Evolutionary conservation across 768 basidiomycete genomes (phyloP).

Genomic region (Mycena leptocephala): DNA sequence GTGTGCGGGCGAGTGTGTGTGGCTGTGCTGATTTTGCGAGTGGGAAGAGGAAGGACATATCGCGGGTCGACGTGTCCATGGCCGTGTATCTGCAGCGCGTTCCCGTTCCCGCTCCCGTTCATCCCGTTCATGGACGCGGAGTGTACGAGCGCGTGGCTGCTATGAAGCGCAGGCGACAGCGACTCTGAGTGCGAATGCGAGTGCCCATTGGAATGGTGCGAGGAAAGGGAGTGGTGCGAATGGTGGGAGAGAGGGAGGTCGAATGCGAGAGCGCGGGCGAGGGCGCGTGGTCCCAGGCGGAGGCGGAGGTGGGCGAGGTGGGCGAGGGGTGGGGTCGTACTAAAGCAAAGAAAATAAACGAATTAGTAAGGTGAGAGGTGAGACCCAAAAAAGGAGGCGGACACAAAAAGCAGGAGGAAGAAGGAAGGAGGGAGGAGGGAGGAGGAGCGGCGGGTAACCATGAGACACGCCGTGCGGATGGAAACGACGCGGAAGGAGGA

Average conservation of each 20-base stretch:
- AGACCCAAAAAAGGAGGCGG: no score
- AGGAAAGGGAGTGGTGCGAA: neutral
- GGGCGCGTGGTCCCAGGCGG: constrained; percentile 15
- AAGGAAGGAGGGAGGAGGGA: neutral
- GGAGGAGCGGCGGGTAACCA: neutral
- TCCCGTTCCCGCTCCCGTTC: neutral
- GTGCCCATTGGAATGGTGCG: neutral
- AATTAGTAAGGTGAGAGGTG: neutral
- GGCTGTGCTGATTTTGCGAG: neutral
- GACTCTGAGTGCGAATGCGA: neutral
- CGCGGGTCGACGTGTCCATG: constrained; percentile 28
- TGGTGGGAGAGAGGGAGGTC: neutral
- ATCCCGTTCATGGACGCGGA: no score
- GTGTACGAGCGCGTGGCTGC: neutral
- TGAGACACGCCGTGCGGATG: no score
- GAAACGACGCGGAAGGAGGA: no score
- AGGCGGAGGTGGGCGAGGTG: constrained; percentile 23
- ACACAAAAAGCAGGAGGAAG: neutral
- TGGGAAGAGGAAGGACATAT: constrained; percentile 2
- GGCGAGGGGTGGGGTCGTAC: constrained; percentile 29
- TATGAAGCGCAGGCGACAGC: neutral
- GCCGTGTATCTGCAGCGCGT: neutral
- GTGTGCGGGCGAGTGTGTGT: neutral
- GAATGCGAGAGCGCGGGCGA: neutral
- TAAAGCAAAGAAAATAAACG: neutral